Evolutionary conservation across 2,329 filamentous ascomycete species (phyloP), one percentile per base, ranked within the genome.

Genomic region (Exophiala aquamarina): DNA sequence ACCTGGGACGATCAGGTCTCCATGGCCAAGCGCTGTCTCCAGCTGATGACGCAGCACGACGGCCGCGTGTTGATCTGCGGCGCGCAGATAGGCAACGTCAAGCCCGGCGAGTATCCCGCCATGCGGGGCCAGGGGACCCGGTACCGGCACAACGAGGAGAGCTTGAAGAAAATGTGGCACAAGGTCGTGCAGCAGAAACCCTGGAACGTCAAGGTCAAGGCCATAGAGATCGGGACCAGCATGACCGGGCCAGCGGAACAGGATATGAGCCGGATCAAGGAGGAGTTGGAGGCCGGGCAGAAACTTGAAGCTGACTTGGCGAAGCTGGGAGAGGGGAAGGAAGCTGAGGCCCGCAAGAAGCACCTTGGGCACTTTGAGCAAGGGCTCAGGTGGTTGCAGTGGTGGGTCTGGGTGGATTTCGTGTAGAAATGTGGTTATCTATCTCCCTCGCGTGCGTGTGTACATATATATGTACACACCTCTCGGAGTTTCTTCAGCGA

Each of bases 141-240:
- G 10, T 58, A 56, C 41, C 41, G 52, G 14, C 57, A 59, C 57
- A 69, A 77, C 50, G 65, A 70, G 26, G 59, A 63, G 7, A 77
- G 70, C 46, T 82, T 80, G 63, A 72, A 75, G 55, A 59, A 59
- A 26, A 63, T 82, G 18, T 82, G 79, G 79, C 67, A 77, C 41
- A 72, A 78, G 50, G 70, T 80, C 19, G 76, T 76, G 6, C 52
- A 49, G 23, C 58, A 73, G 43, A 39, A 52, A 7, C 38, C 38
- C 14, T 50, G 41, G 36, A 54, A 19, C 23, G 36, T 38, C 14
- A 44, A 57, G 32, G 57, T 61, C 38, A 49, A 48, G 13, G 37
- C 47, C 20, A 47, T 62, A n/a, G 57, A 59, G 3, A 53, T 47
- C 13, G 44, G 47, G 17, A 52, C 52, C 9, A n/a, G n/a, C n/a